Base-by-base conservation (phyloP, 352 stramenopile genomes). In the Pythium periplocum region DNA sequence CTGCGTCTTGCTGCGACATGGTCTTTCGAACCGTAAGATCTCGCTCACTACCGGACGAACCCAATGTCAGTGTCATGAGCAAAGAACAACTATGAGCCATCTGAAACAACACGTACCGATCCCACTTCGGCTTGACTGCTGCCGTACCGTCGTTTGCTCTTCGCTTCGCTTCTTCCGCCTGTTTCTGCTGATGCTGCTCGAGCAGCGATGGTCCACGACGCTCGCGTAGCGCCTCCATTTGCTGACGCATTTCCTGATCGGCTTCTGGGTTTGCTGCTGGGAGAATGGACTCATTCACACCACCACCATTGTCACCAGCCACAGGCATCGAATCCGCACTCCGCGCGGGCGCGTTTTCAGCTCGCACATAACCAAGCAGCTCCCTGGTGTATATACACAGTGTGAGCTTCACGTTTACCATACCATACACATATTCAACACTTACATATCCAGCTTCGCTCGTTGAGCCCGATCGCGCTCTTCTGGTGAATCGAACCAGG, bases 401-500 rank as follows among this genome's bases (percentile, higher is more conserved):
- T 31, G 43, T 48, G 6, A 30, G 17, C 17, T 11, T 42, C 7
- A 12, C 38, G 38, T 42, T 42, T 1, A 48, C 31, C 8, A 48
- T 34, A 26, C 17, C 8, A 48, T 42, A 12, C 7, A 42, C 12
- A 42, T n/a, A 30, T n/a, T n/a, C 43, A 6, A 32, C 26, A 64
- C 62, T 52, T 69, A 94, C 84, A 90, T 81, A 62, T 95, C 82
- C 10, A 90, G 68, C 47, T 92, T 88, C 12, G 83, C 84, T 30
- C 84, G 78, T 55, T 90, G 75, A 1, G 76, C 75, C 39, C 82
- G 82, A 37, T 95, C 79, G 4, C 84, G 73, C 62, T 95, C 84
- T 56, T 89, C 78, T n/a, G 84, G 84, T 0, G 70, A 66, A 48
- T 86, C 82, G 56, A 93, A 93, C 84, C 84, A 95, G 43, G 76